These are phyloP conservation scores for Alnus rubra DNA, from an alignment of 306 rosid genomes.

Conservation along the genomic window DNA sequence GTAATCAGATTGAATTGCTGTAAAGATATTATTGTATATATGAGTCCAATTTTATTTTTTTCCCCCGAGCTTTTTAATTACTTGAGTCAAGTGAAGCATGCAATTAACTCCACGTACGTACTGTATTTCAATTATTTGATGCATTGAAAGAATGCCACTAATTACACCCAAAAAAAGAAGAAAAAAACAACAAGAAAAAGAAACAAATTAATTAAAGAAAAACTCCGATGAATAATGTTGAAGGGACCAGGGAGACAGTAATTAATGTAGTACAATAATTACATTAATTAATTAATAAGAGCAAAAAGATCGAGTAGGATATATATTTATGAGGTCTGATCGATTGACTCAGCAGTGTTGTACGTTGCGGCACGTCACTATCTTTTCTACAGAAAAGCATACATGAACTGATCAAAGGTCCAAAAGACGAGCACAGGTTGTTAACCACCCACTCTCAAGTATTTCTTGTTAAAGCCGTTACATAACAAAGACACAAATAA, in stretches of 20 bases:
- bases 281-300: neutral
- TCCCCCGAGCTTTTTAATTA: too few relatives aligned
- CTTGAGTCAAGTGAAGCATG: neutral
- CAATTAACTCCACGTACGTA: neutral
- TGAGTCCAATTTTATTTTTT: too few relatives aligned
- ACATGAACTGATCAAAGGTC: neutral
- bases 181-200: neutral
- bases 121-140: neutral
- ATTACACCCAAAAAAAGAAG: neutral
- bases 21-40: neutral
- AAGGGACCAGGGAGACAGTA: neutral
- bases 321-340: neutral
- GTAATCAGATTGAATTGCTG: neutral
- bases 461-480: conserved; percentile 46
- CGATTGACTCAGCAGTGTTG: neutral
- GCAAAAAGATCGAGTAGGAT: neutral
- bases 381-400: neutral
- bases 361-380: conserved; percentile 1
- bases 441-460: conserved; percentile 29
- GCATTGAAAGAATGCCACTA: neutral
- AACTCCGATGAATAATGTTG: neutral
- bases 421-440: conserved; percentile 21
- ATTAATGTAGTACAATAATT: neutral
- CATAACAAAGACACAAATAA: conserved; percentile 29
- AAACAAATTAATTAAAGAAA: neutral